These are phyloP conservation scores for Daedalea quercina DNA, from an alignment of 768 basidiomycete genomes.

Conservation along the genomic window DNA sequence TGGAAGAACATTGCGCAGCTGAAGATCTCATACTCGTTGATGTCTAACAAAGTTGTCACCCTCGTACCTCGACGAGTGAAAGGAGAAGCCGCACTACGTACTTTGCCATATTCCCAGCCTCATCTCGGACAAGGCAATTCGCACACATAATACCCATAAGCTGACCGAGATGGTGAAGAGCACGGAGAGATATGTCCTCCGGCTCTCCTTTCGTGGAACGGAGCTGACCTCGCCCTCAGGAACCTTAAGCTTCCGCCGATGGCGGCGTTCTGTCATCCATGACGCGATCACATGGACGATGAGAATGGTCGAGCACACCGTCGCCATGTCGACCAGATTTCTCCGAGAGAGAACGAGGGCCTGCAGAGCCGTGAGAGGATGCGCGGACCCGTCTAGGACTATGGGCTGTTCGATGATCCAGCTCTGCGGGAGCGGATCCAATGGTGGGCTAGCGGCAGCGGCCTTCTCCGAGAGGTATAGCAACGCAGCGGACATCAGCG, in stretches of 20 bases:
- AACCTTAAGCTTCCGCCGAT: conserved; percentile 31
- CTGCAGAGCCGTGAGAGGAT: conserved; percentile 38
- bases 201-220: conserved; percentile 67
- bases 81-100: conserved; percentile 29
- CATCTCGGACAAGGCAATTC: conserved; percentile 35
- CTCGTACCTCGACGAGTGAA: not conserved
- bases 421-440: conserved; percentile 38
- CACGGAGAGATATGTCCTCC: conserved; percentile 56
- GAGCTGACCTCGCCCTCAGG: conserved; percentile 68
- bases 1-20: conserved; percentile 81
- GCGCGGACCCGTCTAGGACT: conserved; percentile 38
- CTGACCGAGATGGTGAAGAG: conserved; percentile 55
- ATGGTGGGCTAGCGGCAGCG: conserved; percentile 16
- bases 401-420: conserved; percentile 80
- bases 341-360: conserved; percentile 65
- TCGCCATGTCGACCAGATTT: conserved; percentile 71
- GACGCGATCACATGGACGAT: conserved; percentile 77
- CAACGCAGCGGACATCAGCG: conserved; percentile 69
- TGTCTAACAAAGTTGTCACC: conserved; percentile 39
- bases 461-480: conserved; percentile 43
- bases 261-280: conserved; percentile 61
- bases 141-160: conserved; percentile 40
- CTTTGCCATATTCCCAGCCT: conserved; percentile 64
- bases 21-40: conserved; percentile 69
- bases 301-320: conserved; percentile 73